Conservation (phyloP, 495 filamentous ascomycete genomes). For the Xylaria palmicola region DNA sequence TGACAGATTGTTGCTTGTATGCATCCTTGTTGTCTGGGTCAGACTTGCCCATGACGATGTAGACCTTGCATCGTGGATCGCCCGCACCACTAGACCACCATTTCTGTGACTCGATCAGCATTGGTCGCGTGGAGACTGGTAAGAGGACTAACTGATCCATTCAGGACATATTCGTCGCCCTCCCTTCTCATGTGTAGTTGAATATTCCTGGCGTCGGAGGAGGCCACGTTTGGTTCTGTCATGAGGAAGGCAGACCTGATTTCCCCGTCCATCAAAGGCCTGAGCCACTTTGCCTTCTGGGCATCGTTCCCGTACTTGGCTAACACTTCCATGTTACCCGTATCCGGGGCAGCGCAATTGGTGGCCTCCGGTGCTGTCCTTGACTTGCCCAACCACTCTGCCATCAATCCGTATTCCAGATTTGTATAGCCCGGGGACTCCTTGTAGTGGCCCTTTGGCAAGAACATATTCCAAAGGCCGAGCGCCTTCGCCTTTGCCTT, state of each 20-base stretch:
- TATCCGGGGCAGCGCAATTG: constrained; percentile 90
- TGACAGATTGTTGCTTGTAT: constrained; percentile 86
- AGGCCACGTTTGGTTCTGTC: constrained; percentile 86
- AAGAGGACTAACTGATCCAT: constrained; percentile 65
- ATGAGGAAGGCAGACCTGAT: constrained; percentile 91
- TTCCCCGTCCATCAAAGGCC: constrained; percentile 77
- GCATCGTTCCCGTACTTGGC: constrained; percentile 88
- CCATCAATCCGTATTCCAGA: constrained; percentile 91
- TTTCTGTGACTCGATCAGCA: constrained; percentile 56
- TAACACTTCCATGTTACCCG: constrained; percentile 93
- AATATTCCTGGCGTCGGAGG: constrained; percentile 87
- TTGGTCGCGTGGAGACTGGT: not conserved
- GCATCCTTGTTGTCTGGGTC: constrained; percentile 67
- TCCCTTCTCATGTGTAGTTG: constrained; percentile 75
- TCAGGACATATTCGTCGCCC: constrained; percentile 80
- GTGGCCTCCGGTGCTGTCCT: constrained; percentile 79
- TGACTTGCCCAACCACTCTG: constrained; percentile 82
- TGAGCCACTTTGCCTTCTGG: constrained; percentile 87
- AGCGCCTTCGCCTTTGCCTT: constrained; percentile 79
- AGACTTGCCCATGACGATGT: constrained; percentile 89
- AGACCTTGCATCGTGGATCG: constrained; percentile 84
- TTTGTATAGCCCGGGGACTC: constrained; percentile 91
- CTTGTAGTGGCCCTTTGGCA: constrained; percentile 90
- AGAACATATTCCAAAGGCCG: constrained; percentile 98
- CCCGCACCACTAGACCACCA: constrained; percentile 95